Evolutionary conservation across 805 yeast genomes (phyloP).

Genomic region (Saccharomyces paradoxus): DNA sequence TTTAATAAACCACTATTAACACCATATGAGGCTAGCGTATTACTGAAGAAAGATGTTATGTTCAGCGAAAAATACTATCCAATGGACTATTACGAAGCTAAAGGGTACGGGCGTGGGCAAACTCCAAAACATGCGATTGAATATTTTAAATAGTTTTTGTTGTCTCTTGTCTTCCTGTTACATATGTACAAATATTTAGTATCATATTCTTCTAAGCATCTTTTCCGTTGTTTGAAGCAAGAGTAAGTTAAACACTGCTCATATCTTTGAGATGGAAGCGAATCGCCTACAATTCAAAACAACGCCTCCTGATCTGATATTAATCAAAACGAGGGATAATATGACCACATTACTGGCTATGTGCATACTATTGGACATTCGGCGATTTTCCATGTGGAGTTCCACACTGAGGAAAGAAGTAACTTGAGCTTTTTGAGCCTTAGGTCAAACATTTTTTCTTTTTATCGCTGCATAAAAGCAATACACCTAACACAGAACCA

Average conservation of each 20-base stretch:
- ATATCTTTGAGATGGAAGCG: not conserved
- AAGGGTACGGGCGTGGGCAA: conserved; percentile 88
- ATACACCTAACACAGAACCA: not conserved
- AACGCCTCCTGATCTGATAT: not conserved
- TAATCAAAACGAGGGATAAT: too few species aligned
- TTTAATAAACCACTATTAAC: conserved; percentile 85
- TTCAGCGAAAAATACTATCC: conserved; percentile 70
- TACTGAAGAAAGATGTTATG: conserved; percentile 61
- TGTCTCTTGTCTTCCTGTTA: not conserved
- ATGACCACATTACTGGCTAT: too few species aligned
- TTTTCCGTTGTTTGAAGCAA: not conserved
- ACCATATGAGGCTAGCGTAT: conserved; percentile 93
- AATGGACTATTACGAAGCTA: conserved; percentile 87
- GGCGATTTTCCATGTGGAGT: too few species aligned
- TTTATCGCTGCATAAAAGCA: not conserved
- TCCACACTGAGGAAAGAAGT: not conserved
- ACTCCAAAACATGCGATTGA: conserved; percentile 39
- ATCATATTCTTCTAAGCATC: not conserved
- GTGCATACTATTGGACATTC: too few species aligned
- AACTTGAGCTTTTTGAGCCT: not conserved
- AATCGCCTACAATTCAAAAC: not conserved
- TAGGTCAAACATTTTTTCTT: not conserved
- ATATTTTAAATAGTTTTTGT: not conserved
- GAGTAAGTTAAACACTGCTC: not conserved
- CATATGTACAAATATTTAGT: not conserved